A percentile compares a stretch with the other conserved stretches of the same genome.
Evolutionary conservation across 2,329 filamentous ascomycete species (phyloP).

Genomic region (Chaetomium strumarium): DNA sequence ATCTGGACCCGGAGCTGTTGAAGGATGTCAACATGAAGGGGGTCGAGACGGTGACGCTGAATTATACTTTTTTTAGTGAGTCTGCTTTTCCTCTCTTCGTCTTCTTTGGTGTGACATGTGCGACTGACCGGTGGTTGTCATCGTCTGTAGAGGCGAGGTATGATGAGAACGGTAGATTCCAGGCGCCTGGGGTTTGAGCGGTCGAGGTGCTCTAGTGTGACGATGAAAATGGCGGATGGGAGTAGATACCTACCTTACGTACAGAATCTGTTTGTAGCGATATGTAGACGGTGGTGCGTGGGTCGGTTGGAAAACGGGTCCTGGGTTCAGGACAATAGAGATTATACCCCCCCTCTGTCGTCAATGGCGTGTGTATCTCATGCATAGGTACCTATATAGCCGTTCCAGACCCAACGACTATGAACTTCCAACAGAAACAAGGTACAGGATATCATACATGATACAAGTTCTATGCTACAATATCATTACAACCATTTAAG

Average conservation of each 20-base stretch:
- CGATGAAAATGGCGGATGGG: too few species aligned
- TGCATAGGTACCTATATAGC: too few species aligned
- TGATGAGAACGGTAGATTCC: constrained; percentile 70
- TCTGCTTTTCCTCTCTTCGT: constrained; percentile 20
- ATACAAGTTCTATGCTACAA: background rate
- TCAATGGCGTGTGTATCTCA: background rate
- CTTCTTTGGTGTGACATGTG: background rate
- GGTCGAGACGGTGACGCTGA: constrained; percentile 91
- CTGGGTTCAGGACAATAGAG: background rate
- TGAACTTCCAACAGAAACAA: background rate
- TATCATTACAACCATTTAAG: background rate
- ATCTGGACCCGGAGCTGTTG: constrained; percentile 91
- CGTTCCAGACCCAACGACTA: background rate
- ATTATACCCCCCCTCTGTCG: constrained; percentile 8
- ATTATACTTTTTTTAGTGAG: constrained; percentile 98
- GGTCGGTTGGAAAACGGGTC: background rate
- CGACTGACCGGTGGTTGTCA: constrained; percentile 30
- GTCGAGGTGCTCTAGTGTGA: too few species aligned
- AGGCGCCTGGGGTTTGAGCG: constrained; percentile 21
- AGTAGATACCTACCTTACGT: too few species aligned
- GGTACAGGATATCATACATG: background rate
- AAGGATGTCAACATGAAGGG: constrained; percentile 89
- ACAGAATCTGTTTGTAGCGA: background rate
- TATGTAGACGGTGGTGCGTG: constrained; percentile 3
- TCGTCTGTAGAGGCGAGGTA: constrained; percentile 65